Evolutionary conservation across 2,329 filamentous ascomycete species (phyloP), one percentile per base, ranked within the genome.

Genomic region (Sclerotinia spermophila): DNA sequence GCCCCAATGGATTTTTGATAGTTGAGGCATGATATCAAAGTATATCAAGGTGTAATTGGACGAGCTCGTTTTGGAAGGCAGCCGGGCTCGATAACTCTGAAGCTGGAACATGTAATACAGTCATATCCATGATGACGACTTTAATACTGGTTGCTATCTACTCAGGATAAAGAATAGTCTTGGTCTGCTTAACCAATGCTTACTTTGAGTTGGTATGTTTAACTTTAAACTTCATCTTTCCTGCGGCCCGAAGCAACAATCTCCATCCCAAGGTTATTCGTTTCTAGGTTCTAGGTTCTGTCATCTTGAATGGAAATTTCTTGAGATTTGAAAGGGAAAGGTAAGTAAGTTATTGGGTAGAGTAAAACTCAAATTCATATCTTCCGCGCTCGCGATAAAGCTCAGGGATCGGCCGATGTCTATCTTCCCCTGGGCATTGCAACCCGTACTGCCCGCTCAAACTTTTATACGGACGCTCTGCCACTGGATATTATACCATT

Each of bases 11-110:
- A 0, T 11, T 24, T 13, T 2, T 44, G 42, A n/a, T 61, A 11
- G 2, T 5, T 0, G n/a, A 10, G 1, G 0, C 7, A 27, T 27
- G 10, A 7, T 27, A 42, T 42, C 7, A 4, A 30, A 4, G 38
- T 21, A 24, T 61, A 44, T 61, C 7, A 61, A 30, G n/a, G 0
- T 61, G 17, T 21, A 13, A 30, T 24, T 24, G 10, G 17, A 56
- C n/a, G 15, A 13, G 4, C 38, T 30, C 1, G 4, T 44, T 15
- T 30, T 11, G n/a, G n/a, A 61, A 30, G 58, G 1, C 6, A 13
- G 5, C 27, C 2, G 10, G 24, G 17, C 8, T 61, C n/a, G 17
- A 3, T 33, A 4, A 1, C 42, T 44, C 15, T 2, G 11, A 30
- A 21, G 7, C 21, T 30, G 17, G 10, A 6, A 15, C 3, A n/a